phyloP scores from a whole-genome alignment of 192 early-diverging fungal species.

The Backusella macrospora region DNA sequence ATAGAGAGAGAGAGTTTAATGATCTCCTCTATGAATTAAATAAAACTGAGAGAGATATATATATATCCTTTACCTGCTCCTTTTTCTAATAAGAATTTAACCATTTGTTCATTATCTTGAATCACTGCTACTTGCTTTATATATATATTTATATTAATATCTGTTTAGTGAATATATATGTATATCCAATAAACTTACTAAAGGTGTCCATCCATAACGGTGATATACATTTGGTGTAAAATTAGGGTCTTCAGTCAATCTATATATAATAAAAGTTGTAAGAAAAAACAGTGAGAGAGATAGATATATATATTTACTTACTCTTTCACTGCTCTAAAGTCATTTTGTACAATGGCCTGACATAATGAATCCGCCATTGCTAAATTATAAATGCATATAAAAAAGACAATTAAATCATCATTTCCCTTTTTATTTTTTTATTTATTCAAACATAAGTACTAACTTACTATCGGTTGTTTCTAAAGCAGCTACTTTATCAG shows the following conservation, averaged over 20 bases:
- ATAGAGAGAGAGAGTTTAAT: background rate
- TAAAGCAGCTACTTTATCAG: background rate
- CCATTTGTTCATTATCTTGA: constrained; percentile 39
- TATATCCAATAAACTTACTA: constrained; percentile 23
- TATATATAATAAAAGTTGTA: background rate
- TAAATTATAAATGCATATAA: background rate
- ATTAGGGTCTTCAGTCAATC: constrained; percentile 30
- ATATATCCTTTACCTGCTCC: constrained; percentile 31
- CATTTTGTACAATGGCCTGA: constrained; percentile 36
- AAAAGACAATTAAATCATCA: background rate
- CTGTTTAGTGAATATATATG: background rate
- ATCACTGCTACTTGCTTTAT: constrained; percentile 40
- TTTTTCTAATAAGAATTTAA: constrained; percentile 34
- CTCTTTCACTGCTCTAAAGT: constrained; percentile 32
- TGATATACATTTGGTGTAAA: constrained; percentile 38
- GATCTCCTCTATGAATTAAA: background rate
- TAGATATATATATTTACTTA: too few species aligned
- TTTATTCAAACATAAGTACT: background rate
- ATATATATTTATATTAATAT: too few species aligned
- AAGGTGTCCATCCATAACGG: constrained; percentile 40
- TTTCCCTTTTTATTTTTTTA: background rate
- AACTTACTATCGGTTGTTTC: constrained; percentile 5
- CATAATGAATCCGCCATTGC: constrained; percentile 32
- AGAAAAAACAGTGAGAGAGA: too few species aligned
- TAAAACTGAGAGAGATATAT: background rate